Base-by-base conservation (phyloP, 129 eudicot genomes). In the Centrapalus pauciflorus region DNA sequence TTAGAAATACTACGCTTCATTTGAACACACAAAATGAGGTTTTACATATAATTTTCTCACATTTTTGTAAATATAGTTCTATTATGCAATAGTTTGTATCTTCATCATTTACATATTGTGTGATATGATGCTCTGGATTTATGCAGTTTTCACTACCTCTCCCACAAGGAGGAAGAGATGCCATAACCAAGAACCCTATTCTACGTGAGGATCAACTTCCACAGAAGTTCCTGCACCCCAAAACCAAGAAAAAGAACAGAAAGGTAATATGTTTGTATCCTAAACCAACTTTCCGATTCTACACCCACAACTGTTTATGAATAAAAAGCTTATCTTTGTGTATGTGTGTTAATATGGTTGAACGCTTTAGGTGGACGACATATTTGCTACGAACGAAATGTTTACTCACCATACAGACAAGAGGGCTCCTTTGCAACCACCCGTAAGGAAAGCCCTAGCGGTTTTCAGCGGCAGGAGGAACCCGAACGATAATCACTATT, bases 181-280 rank as follows among this genome's bases (percentile, higher is more conserved):
- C 95, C 21, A 73, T 88, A 46, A 75, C 95, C 14, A 93, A 93
- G 79, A 93, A 93, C 66, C 98, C 98, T 20, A 73, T 93, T 41
- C 56, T 93, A 68, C 95, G 98, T 5, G 98, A 93, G 62, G 96
- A 93, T 77, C 98, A 93, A 74, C 86, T 93, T 43, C 92, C 98
- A 9, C 87, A 80, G 23, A 86, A 74, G 72, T 80, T 32, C 51
- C 65, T 89, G 35, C 77, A 86, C 77, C 95, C 98, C 7, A 93
- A 82, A 80, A 83, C 74, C 0, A 92, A 88, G 81, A 91, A 91
- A 81, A 87, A 91, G 73, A 83, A 82, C 51, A 91, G 85, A 55
- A 64, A 88, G 90, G 95, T 91, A 24, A 5, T 57, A 17, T 23
- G 20, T 55, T 63, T 23, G n/a, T n/a, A 51, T 38, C 23, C 14